Percentiles rank a stretch among this genome's conserved stretches.
Conservation (phyloP, 2,329 filamentous ascomycete genomes). For the Dactylellina cionopaga region DNA sequence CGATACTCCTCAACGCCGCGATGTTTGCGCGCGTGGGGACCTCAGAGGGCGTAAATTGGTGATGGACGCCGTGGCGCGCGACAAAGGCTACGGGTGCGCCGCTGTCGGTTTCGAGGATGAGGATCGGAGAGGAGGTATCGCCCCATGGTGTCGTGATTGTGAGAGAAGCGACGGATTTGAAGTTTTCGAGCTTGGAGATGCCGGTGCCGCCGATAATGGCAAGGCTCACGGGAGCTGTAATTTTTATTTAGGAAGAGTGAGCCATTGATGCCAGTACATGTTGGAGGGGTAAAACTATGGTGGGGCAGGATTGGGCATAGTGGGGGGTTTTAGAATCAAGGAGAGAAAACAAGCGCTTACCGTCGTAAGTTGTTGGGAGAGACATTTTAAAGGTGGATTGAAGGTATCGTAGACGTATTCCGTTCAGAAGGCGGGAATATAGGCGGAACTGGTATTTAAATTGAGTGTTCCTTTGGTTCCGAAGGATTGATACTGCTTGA, state of each 20-base stretch:
- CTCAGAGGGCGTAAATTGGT: conserved; percentile 91
- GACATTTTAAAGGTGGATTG: conserved; percentile 48
- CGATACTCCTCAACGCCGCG: conserved; percentile 89
- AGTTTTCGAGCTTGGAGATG: conserved; percentile 85
- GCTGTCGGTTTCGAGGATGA: conserved; percentile 76
- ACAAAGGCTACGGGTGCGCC: conserved; percentile 89
- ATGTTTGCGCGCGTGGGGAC: conserved; percentile 96
- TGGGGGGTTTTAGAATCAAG: conserved; percentile 8
- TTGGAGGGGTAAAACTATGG: neutral
- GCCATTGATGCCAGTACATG: neutral
- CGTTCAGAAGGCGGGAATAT: conserved; percentile 12
- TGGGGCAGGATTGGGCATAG: neutral
- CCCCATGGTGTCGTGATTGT: conserved; percentile 89
- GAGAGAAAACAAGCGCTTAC: conserved; percentile 6
- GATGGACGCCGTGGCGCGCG: conserved; percentile 87
- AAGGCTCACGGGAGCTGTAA: conserved; percentile 76
- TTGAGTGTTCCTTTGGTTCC: conserved; percentile 1
- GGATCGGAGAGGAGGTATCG: conserved; percentile 77
- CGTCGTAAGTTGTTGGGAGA: conserved; percentile 32
- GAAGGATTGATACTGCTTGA: neutral
- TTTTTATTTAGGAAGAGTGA: too few relatives aligned
- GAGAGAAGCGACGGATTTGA: conserved; percentile 82
- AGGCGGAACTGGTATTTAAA: neutral
- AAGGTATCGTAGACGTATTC: conserved; percentile 23
- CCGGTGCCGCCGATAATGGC: conserved; percentile 94